Percentiles rank a stretch among this genome's conserved stretches.
Evolutionary conservation across 1,284 basidiomycete genomes (phyloP).

Genomic region (Austroboletus rostrupii): DNA sequence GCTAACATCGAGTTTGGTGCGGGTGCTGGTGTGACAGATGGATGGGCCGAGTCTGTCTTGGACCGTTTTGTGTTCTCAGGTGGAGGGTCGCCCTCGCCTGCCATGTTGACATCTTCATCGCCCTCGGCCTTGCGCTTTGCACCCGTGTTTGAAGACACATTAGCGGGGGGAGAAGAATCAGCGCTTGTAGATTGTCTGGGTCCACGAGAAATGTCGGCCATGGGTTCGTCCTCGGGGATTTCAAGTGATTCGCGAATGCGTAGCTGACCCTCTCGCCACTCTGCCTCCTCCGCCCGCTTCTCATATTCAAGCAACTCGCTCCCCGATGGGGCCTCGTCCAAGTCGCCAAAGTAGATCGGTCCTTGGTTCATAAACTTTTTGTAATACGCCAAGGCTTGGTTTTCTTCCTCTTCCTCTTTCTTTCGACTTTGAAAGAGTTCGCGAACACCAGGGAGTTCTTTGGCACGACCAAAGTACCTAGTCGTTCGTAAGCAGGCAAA

Average conservation of each 20-base stretch:
- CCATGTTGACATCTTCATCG: constrained; percentile 41
- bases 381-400: constrained; percentile 72
- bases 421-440: constrained; percentile 88
- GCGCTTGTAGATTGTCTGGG: constrained; percentile 11
- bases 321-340: constrained; percentile 62
- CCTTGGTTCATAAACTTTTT: constrained; percentile 89
- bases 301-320: constrained; percentile 78
- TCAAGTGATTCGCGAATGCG: constrained; percentile 56
- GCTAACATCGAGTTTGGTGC: constrained; percentile 33
- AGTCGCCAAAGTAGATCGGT: constrained; percentile 63
- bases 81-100: constrained; percentile 8
- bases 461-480: constrained; percentile 96
- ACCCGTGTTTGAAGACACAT: constrained; percentile 13
- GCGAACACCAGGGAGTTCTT: constrained; percentile 92
- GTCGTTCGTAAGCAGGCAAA: constrained; percentile 1
- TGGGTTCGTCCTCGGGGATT: constrained; percentile 46
- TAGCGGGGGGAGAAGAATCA: constrained; percentile 43
- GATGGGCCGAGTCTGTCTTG: constrained; percentile 10
- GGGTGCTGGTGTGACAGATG: constrained; percentile 12
- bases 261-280: constrained; percentile 68
- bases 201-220: constrained; percentile 47
- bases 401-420: constrained; percentile 82
- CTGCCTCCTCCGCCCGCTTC: constrained; percentile 69
- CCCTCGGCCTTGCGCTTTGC: constrained; percentile 53
- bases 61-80: constrained; percentile 21